Base-by-base conservation (phyloP, 176 grass and related monocot species). In the Tuctoria greenei region DNA sequence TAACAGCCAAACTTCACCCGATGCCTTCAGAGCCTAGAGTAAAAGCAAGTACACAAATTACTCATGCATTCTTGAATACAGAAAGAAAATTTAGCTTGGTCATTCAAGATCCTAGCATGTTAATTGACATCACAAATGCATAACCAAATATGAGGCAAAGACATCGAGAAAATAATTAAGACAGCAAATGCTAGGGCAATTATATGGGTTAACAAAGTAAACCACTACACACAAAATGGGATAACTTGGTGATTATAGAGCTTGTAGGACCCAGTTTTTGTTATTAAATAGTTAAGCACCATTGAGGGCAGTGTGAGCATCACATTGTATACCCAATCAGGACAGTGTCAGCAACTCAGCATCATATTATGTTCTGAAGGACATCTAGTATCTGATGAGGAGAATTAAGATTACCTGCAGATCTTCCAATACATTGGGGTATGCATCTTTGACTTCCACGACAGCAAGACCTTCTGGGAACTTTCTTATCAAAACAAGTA, bases 361-460 rank as follows among this genome's bases (percentile, higher is more conserved):
- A 65, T 52, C 25, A 55, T 7, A 51, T 63, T 24, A 5, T 60
- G 17, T 52, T 20, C 24, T 34, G 54, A 24, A 77, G 10, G 71
- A 27, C 66, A 54, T 1, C 23, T 6, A 52, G 34, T 37, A 37
- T 69, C 25, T 44, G 16, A 44, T 35, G 4, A 46, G 9, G 24
- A 77, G 45, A 75, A 52, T 69, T 63, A 50, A 24, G 72, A 8
- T 64, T 27, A 93, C 93, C 88, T 90, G 81, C 81, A 96, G 78
- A 77, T 92, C 93, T 40, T 96, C 89, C 47, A 96, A 1, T 27
- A 92, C 90, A 78, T 79, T 69, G 35, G 89, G 16, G 44, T 96
- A 96, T 31, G 93, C 69, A 87, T 96, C 93, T 69, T 96, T 96
- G 72, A 92, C 79, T 70, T 96, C 93, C 66, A 96, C 84, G 16